Evolutionary conservation across 1,284 basidiomycete species (phyloP), one percentile per base, ranked within the genome.

Genomic region (Cryptococcus neoformans): DNA sequence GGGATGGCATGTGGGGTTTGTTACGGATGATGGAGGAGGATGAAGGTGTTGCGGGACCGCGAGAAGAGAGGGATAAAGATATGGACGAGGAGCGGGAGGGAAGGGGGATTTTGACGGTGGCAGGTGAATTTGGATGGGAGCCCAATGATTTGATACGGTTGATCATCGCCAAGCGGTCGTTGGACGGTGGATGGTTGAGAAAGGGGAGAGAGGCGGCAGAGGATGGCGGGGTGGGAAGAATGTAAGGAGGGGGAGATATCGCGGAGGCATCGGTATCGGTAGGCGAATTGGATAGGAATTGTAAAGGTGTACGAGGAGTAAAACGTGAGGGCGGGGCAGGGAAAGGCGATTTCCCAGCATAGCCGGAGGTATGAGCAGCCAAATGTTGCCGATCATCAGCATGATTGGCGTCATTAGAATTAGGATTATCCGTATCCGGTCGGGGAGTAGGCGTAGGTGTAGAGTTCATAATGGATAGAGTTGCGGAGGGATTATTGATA

Each of bases 71-170:
- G 3, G 65, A 59, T 21, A 21, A 21, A 21, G 21, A 21, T 21
- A 21, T 21, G 21, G 21, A 21, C 21, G 21, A 21, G 6, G 50
- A 53, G 34, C 38, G 55, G n/a, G 60, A 45, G 34, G 51, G 52
- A 42, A 40, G 44, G 6, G 55, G 51, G 48, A 57, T 60, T 53
- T 57, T 59, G 44, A 62, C 49, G 51, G 56, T 57, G 3, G 47
- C 42, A 21, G 53, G 53, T 6, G 44, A 49, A 47, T 58, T 90
- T 17, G 54, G 56, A 17, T 55, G 5, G 6, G 49, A 54, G 7
- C 42, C 37, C 17, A 47, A 34, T 17, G 37, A 54, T 59, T 55
- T 53, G 44, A 48, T 41, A 36, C 51, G 55, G 10, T 52, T 47
- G 34, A 46, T 38, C 28, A 53, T 59, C 37, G 28, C 50, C 38